These are phyloP conservation scores for Lachnellula subtilissima DNA, from an alignment of 2,329 filamentous ascomycete species.

Conservation along the genomic window DNA sequence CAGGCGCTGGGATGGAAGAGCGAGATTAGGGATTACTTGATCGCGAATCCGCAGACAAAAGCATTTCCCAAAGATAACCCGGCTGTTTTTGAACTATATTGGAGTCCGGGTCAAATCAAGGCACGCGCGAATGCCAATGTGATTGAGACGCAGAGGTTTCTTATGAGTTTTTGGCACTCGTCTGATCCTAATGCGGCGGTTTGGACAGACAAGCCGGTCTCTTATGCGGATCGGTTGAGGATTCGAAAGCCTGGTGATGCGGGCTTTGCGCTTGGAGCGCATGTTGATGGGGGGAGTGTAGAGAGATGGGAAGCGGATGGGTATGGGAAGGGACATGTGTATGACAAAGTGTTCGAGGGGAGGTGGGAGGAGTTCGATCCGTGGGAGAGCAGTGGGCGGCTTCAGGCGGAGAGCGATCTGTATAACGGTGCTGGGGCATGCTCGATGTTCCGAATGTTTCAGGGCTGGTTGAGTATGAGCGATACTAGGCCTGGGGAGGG, in stretches of 20 bases:
- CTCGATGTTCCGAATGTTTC: conserved; percentile 81
- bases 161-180: conserved; percentile 58
- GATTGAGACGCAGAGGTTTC: conserved; percentile 53
- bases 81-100: conserved; percentile 72
- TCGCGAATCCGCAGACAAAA: conserved; percentile 55
- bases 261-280: conserved; percentile 66
- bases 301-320: conserved; percentile 70
- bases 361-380: conserved; percentile 78
- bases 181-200: conserved; percentile 38
- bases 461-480: conserved; percentile 84
- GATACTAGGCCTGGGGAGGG: conserved; percentile 68
- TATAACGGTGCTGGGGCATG: conserved; percentile 80
- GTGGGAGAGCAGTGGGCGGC: conserved; percentile 69
- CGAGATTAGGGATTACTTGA: conserved; percentile 60
- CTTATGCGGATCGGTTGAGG: conserved; percentile 61
- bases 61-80: conserved; percentile 64
- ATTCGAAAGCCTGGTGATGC: conserved; percentile 68
- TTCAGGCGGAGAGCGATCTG: conserved; percentile 65
- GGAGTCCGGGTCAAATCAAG: conserved; percentile 63
- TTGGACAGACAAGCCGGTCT: conserved; percentile 50
- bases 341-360: conserved; percentile 67
- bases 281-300: conserved; percentile 68
- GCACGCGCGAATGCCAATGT: conserved; percentile 64
- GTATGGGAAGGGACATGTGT: conserved; percentile 64
- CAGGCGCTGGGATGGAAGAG: conserved; percentile 63